Conservation (phyloP, 805 yeast species). For the Monosporozyma aerobia region DNA sequence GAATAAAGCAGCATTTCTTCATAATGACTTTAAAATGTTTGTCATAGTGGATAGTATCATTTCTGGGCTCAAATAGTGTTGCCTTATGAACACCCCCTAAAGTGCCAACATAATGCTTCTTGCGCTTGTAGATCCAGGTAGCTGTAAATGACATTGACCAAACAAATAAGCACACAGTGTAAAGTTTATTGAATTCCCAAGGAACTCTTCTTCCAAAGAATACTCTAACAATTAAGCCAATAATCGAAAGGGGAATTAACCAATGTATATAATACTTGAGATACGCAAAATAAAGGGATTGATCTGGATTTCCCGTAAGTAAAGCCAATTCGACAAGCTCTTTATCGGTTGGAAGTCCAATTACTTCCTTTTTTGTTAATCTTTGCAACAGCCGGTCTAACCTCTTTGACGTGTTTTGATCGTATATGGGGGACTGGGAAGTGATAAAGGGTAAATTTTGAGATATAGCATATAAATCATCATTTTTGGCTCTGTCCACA, state of each 20-base stretch:
- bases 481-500: conserved; percentile 1
- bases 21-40: conserved; percentile 23
- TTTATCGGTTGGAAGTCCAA: conserved; percentile 8
- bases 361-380: background rate
- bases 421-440: conserved; percentile 9
- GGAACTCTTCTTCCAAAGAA: conserved; percentile 5
- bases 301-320: conserved; percentile 25
- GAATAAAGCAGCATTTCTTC: conserved; percentile 59
- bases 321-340: conserved; percentile 31
- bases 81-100: conserved; percentile 29
- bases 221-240: conserved; percentile 38
- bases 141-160: conserved; percentile 57
- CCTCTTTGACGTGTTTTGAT: conserved; percentile 3
- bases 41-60: background rate
- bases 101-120: conserved; percentile 19
- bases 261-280: conserved; percentile 50
- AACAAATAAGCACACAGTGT: conserved; percentile 45
- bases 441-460: conserved; percentile 7
- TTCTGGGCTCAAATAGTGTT: background rate
- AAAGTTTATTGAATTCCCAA: conserved; percentile 41
- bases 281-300: conserved; percentile 68
- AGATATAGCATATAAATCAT: conserved; percentile 3
- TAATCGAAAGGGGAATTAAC: conserved; percentile 50
- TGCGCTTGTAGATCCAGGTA: conserved; percentile 44
- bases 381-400: conserved; percentile 1